Evolutionary conservation across 495 filamentous ascomycete species (phyloP).

Genomic region (Copromyces sp.): DNA sequence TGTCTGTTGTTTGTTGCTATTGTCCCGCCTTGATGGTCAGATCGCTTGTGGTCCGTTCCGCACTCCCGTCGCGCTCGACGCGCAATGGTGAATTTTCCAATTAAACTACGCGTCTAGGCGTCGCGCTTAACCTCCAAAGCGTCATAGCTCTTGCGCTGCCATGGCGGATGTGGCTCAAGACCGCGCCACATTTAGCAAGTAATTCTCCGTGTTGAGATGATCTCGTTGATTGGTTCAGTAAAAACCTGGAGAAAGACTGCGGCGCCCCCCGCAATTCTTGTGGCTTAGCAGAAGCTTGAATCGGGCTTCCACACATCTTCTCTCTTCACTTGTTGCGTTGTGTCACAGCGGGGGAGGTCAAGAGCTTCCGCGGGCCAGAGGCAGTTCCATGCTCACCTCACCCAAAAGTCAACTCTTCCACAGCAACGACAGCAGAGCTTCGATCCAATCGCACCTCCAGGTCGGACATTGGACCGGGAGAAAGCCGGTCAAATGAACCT

Average conservation of each 20-base stretch:
- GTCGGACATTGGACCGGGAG: not conserved
- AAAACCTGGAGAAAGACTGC: not conserved
- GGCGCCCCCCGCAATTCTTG: not conserved
- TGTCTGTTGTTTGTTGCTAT: not conserved
- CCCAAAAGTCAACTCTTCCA: not conserved
- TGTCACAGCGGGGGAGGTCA: not conserved
- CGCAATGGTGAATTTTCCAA: not conserved
- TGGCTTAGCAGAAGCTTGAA: not conserved
- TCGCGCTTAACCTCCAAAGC: constrained; percentile 6
- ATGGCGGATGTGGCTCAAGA: not conserved
- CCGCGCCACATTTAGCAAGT: not conserved
- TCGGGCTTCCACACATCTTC: no score
- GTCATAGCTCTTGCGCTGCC: not conserved
- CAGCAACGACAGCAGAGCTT: not conserved
- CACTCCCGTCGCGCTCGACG: not conserved
- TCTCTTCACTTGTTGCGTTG: not conserved
- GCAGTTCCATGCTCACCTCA: not conserved
- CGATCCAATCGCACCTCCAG: not conserved
- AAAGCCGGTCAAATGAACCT: not conserved
- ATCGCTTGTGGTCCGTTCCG: not conserved
- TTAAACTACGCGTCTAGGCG: not conserved
- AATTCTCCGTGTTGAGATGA: not conserved
- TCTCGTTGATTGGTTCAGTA: not conserved
- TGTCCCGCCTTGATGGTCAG: not conserved
- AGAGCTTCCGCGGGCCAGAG: not conserved